Evolutionary conservation across 768 basidiomycete genomes (phyloP).

Genomic region (Phylloporus sp.): DNA sequence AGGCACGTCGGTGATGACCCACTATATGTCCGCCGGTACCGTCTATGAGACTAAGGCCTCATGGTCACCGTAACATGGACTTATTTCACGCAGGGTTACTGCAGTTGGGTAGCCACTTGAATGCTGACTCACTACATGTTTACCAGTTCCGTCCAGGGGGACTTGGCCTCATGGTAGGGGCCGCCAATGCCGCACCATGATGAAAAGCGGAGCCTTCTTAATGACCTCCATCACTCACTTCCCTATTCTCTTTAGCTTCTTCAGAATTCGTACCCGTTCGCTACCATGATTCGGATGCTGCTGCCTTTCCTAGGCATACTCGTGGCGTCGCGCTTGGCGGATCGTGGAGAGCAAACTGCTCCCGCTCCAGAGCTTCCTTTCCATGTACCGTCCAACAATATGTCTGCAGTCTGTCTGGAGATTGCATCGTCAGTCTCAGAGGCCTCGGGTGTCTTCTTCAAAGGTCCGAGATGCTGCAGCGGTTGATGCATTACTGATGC

Average conservation of each 20-base stretch:
- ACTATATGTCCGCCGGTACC: not conserved
- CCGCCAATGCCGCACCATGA: not conserved
- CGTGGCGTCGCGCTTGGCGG: constrained; percentile 6
- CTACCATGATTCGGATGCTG: constrained; percentile 1
- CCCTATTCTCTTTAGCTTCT: constrained; percentile 4
- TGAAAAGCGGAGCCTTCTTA: constrained; percentile 10
- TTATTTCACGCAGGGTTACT: not conserved
- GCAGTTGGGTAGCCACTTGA: not conserved
- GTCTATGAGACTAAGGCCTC: constrained; percentile 7
- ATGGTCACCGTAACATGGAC: constrained; percentile 7
- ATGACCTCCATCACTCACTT: constrained; percentile 4
- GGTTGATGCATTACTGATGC: constrained; percentile 6
- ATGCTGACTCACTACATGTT: not conserved
- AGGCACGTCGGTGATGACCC: constrained; percentile 2
- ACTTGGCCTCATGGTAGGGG: constrained; percentile 10
- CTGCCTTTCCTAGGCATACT: constrained; percentile 8
- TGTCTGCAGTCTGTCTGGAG: constrained; percentile 14
- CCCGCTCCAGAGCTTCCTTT: not conserved
- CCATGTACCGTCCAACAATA: not conserved
- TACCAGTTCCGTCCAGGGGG: constrained; percentile 2
- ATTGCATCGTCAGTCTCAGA: constrained; percentile 21
- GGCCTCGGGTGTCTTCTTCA: constrained; percentile 21
- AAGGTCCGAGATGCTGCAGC: constrained; percentile 10
- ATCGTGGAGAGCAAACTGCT: not conserved
- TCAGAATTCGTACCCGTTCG: constrained; percentile 1